Base-by-base conservation (phyloP, 1,284 basidiomycete species). In the Sphaerobolus stellatus region DNA sequence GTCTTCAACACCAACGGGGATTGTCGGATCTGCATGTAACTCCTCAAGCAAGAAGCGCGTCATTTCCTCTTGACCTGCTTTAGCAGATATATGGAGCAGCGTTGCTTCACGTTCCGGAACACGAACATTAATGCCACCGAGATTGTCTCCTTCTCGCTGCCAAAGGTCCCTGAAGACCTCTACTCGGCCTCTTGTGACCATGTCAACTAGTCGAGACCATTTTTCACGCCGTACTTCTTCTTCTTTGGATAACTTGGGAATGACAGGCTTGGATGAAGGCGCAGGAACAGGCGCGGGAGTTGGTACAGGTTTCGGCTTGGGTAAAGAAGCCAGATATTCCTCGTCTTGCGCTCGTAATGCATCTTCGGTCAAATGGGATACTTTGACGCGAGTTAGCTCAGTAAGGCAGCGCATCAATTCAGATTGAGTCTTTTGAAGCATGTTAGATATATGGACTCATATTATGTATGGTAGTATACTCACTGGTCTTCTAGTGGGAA, bases 401-500 rank as follows among this genome's bases (percentile, higher is more conserved):
- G 84, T 75, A 57, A 98, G 86, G 66, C 94, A 95, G 13, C 97
- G 87, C 9, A 84, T 65, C 25, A 98, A 81, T 69, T 99, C 97
- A 22, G 92, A 84, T 75, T 95, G 88, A 0, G 96, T 98, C 86
- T 96, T 61, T 43, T 64, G 33, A 62, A 52, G 31, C 22, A 16
- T 50, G 28, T 33, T 20, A 22, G 20, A 3, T n/a, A n/a, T 13
- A 48, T 22, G 18, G 7, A 22, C 28, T 31, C 16, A 25, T 7
- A 34, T 2, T 45, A 34, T 20, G 29, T 4, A 29, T 18, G 14
- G n/a, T 6, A 41, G 36, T 31, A 27, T 4, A 77, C 88, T 60
- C 67, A 94, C 92, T 8, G 94, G 94, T 61, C 94, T 80, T 28
- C 93, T 84, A 2, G 94, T 98, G 5, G 93, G 93, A 71, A 98